Evolutionary conservation across 768 basidiomycete genomes (phyloP).

Genomic region (Chalciporus sphaerocephalus): DNA sequence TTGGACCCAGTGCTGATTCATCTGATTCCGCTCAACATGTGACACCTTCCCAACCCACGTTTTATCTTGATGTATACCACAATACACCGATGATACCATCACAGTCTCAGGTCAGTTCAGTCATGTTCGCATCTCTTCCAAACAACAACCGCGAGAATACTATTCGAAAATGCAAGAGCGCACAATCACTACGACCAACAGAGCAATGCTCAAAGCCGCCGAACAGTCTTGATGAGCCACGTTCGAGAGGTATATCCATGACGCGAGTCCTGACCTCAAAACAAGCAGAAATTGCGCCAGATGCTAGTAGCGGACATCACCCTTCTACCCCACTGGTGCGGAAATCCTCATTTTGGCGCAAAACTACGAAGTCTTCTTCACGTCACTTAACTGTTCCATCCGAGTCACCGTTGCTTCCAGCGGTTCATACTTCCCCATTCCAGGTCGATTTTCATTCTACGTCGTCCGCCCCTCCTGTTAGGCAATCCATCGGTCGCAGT

Average conservation of each 20-base stretch:
- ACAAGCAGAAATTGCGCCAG: slow-evolving; percentile 36
- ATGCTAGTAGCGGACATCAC: slow-evolving; percentile 21
- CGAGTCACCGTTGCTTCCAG: slow-evolving; percentile 34
- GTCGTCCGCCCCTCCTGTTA: slow-evolving; percentile 13
- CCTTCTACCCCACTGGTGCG: slow-evolving; percentile 44
- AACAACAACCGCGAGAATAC: slow-evolving; percentile 11
- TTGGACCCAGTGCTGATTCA: slow-evolving; percentile 4
- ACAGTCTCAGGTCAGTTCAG: slow-evolving; percentile 44
- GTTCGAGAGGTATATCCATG: slow-evolving; percentile 56
- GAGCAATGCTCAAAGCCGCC: slow-evolving; percentile 2
- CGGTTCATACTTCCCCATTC: slow-evolving; percentile 43
- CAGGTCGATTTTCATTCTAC: slow-evolving; percentile 29
- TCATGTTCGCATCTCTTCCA: slow-evolving; percentile 37
- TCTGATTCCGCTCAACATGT: slow-evolving; percentile 19
- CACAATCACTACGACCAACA: slow-evolving; percentile 28
- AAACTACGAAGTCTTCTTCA: slow-evolving; percentile 36
- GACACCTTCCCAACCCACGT: slow-evolving; percentile 46
- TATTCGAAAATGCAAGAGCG: slow-evolving; percentile 53
- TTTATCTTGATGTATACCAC: slow-evolving; percentile 57
- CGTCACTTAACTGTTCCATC: slow-evolving; percentile 29
- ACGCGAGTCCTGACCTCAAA: slow-evolving; percentile 42
- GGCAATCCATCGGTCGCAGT: slow-evolving; percentile 19
- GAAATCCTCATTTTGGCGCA: slow-evolving; percentile 69
- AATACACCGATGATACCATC: slow-evolving; percentile 43
- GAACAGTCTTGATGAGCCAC: slow-evolving; percentile 23